These are phyloP conservation scores for Ceriops zippeliana DNA, from an alignment of 345 rosid species.

Conservation along the genomic window DNA sequence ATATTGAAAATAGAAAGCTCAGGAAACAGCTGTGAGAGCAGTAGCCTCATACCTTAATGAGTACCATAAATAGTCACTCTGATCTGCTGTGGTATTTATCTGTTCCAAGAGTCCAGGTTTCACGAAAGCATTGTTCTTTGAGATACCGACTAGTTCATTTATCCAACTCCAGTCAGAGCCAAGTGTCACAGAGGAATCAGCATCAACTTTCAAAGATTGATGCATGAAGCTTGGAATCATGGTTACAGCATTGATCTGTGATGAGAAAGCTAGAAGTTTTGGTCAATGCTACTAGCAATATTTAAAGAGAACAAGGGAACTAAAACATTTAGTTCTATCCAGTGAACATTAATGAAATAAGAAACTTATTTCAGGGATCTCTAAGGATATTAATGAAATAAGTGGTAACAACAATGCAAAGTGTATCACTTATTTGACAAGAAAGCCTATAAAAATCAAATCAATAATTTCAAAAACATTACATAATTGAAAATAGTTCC, in stretches of 20 bases:
- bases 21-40: conserved; percentile 2
- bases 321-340: not conserved
- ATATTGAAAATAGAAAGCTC: not conserved
- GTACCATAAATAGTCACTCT: conserved; percentile 92
- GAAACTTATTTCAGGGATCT: not conserved
- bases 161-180: conserved; percentile 74
- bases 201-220: conserved; percentile 41
- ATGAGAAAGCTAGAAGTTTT: not conserved
- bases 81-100: conserved; percentile 80
- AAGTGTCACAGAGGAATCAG: conserved; percentile 40
- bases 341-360: not conserved
- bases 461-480: not conserved
- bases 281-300: conserved; percentile 6
- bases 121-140: conserved; percentile 54
- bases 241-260: conserved; percentile 71
- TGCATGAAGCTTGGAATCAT: conserved; percentile 44
- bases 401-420: not conserved
- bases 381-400: not conserved
- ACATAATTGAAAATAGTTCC: too few species aligned
- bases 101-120: conserved; percentile 78
- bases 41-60: conserved; percentile 55
- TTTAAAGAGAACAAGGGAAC: not conserved
- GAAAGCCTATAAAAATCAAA: not conserved
- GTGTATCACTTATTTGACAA: not conserved
- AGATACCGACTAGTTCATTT: conserved; percentile 77